Evolutionary conservation across 1,139 yeast species (phyloP).

Genomic region (Debaryomycetaceae sp.): DNA sequence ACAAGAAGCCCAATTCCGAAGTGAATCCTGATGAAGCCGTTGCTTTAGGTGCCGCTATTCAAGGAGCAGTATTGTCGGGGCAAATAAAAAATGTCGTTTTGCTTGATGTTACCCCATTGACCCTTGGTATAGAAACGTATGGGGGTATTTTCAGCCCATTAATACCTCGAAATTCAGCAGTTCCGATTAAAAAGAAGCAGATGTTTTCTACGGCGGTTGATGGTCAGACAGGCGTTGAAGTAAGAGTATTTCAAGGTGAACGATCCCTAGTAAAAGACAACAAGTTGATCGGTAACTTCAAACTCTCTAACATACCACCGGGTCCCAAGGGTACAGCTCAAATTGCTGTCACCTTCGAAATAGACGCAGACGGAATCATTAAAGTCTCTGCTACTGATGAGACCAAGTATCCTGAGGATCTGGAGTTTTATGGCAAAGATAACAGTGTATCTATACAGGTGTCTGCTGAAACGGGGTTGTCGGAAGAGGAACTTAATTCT

Average conservation of each 20-base stretch:
- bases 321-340: conserved; percentile 78
- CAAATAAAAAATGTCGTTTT: conserved; percentile 67
- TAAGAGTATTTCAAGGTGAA: conserved; percentile 78
- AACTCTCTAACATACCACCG: conserved; percentile 62
- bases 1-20: conserved; percentile 55
- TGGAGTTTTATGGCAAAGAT: conserved; percentile 25
- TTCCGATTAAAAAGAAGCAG: conserved; percentile 70
- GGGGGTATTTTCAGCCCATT: conserved; percentile 79
- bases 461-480: conserved; percentile 63
- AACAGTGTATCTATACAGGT: conserved; percentile 61
- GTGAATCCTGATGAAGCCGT: conserved; percentile 86
- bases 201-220: conserved; percentile 82
- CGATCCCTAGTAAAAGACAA: conserved; percentile 71
- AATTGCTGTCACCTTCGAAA: conserved; percentile 68
- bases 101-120: conserved; percentile 74
- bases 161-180: conserved; percentile 71
- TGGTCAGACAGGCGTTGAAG: conserved; percentile 77
- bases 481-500: conserved; percentile 58
- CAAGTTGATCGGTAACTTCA: conserved; percentile 69
- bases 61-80: conserved; percentile 75
- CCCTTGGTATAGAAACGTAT: conserved; percentile 77
- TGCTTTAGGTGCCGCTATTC: conserved; percentile 82
- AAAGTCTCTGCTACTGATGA: conserved; percentile 57
- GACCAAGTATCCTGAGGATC: conserved; percentile 13
- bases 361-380: conserved; percentile 81